Conservation (phyloP, 768 basidiomycete genomes). For the Antrodiella citrinella region DNA sequence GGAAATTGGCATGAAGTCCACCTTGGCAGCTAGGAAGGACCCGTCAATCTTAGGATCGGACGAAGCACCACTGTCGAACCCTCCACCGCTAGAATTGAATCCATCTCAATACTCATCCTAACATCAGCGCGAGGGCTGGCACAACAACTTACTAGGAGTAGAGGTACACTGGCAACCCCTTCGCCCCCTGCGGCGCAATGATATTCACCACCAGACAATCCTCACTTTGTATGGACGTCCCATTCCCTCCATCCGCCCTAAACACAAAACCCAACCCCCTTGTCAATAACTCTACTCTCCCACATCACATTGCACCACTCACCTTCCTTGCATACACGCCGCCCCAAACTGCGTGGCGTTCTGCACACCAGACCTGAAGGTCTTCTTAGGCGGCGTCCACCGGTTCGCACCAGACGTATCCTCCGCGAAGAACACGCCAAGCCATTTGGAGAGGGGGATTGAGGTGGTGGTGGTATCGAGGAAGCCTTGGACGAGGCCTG, state of each 20-base stretch:
- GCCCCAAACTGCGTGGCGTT: slow-evolving; percentile 17
- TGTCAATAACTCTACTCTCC: neutral
- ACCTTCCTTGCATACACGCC: slow-evolving; percentile 18
- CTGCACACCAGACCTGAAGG: slow-evolving; percentile 3
- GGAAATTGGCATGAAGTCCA: neutral
- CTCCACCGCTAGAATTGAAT: slow-evolving; percentile 12
- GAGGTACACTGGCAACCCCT: slow-evolving; percentile 15
- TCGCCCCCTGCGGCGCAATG: slow-evolving; percentile 16
- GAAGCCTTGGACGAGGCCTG: slow-evolving; percentile 16
- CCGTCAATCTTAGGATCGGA: slow-evolving; percentile 20
- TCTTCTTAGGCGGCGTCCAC: slow-evolving; percentile 17
- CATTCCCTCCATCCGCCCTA: slow-evolving; percentile 15
- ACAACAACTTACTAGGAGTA: slow-evolving; percentile 14
- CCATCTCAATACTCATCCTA: neutral
- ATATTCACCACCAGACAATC: slow-evolving; percentile 19
- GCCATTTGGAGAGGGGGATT: slow-evolving; percentile 18
- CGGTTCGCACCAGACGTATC: slow-evolving; percentile 18
- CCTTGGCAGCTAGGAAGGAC: slow-evolving; percentile 16
- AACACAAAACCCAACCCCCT: neutral
- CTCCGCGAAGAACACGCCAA: slow-evolving; percentile 16
- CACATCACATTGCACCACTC: neutral
- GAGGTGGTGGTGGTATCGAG: slow-evolving; percentile 15
- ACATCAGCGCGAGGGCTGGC: neutral
- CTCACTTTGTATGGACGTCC: slow-evolving; percentile 17
- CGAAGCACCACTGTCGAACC: slow-evolving; percentile 15